Evolutionary conservation across 2,329 filamentous ascomycete genomes (phyloP), one percentile per base, ranked within the genome.

Genomic region (Colletotrichum incanum): DNA sequence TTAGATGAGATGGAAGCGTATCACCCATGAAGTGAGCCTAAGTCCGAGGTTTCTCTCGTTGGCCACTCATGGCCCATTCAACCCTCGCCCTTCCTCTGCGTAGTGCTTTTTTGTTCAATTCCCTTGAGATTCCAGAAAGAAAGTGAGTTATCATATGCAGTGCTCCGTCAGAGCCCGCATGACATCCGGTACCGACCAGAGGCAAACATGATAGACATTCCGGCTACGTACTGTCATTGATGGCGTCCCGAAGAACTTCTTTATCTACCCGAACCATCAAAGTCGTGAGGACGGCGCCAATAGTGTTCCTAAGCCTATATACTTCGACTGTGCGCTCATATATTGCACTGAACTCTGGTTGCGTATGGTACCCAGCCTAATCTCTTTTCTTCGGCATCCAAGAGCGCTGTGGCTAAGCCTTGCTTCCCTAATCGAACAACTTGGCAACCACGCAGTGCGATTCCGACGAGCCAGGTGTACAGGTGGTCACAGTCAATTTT

Each of bases 111-210:
- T 37, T 5, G 14, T 41, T 50, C 23, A 23, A 31, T 28, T n/a
- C 47, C 50, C 45, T 50, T 26, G 6, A 50, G 37, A n/a, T 52
- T 39, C 47, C 7, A 16, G 39, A 14, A 39, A 47, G 37, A 58
- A 28, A 37, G 11, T 68, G 68, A 68, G 11, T 20, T 62, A 41
- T 72, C 65, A 64, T 47, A 60, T 72, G 69, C 69, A 49, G 59
- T 26, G 23, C 20, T 45, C 69, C 69, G 45, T 41, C 58, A 26
- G 26, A 31, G 43, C 52, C 52, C 12, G 50, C 34, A 49, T 52
- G 50, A 20, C 18, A n/a, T 26, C 43, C n/a, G 37, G 39, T 18
- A 34, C 34, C 41, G 28, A 54, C 28, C 45, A 58, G 16, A 18
- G 20, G 23, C 55, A 50, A 34, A 59, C 26, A 58, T 66, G 45